Base-by-base conservation (phyloP, 768 basidiomycete genomes). In the Boletus vinaceobasis region DNA sequence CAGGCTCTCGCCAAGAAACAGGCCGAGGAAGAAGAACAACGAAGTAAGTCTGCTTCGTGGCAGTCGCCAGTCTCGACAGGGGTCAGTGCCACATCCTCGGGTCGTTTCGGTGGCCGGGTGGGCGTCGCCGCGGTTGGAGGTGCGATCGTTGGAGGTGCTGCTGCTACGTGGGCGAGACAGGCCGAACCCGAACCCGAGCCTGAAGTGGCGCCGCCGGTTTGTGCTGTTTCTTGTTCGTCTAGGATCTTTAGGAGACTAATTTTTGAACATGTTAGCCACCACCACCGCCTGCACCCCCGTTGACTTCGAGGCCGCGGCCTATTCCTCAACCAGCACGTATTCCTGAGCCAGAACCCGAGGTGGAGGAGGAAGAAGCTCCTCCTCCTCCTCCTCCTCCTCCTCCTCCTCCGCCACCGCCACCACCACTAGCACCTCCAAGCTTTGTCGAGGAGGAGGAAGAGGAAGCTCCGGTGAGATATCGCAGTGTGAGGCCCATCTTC, bases 1-100 rank as follows among this genome's bases (percentile, higher is more conserved):
- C 95, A 98, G 66, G 93, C 90, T 0, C 74, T 87, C n/a, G 88
- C 93, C 1, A 95, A 94, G 77, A 87, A 87, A 66, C 89, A 92
- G 61, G 76, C 79, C 15, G 90, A 86, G 60, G 92, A 90, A 60
- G 94, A 93, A 53, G 86, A 85, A 56, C 75, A 77, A 9, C 74
- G 73, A 43, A 91, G 88, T 63, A 83, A 76, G 42, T 73, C 76
- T 42, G 84, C 86, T 1, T 77, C 77, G 15, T 78, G 77, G 63
- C 69, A 72, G 40, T 62, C 77, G 5, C 67, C 79, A 0, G 60
- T 73, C 2, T 63, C 71, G 21, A 65, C 75, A 9, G 60, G 66
- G 8, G 39, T 65, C 0, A 73, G 70, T 31, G 65, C 73, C 0
- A 68, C 73, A 4, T 74, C 81, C 52, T 78, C 75, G 42, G 77